These are phyloP conservation scores for Brassica balearica DNA, from an alignment of 441 rosid species.

Conservation along the genomic window DNA sequence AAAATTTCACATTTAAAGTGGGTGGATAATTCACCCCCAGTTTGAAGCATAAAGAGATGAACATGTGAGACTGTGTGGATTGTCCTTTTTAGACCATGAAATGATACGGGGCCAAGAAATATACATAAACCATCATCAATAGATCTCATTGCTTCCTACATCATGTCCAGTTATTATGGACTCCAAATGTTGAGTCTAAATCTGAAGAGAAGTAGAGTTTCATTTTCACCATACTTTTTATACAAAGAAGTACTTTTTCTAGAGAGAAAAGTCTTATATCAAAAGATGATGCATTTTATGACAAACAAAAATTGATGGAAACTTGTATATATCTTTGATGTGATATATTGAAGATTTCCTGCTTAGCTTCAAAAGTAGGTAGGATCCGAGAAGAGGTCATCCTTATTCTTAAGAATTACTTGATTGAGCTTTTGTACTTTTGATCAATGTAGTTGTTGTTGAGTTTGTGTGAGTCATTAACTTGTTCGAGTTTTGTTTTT, in stretches of 20 bases:
- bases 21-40: too few relatives aligned
- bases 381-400: not conserved
- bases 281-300: not conserved
- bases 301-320: not conserved
- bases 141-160: too few relatives aligned
- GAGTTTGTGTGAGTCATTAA: not conserved
- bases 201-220: too few relatives aligned
- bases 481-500: too few relatives aligned
- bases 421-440: not conserved
- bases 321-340: not conserved
- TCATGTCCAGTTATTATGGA: too few relatives aligned
- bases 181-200: too few relatives aligned
- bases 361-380: not conserved
- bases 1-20: too few relatives aligned
- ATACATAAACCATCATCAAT: too few relatives aligned
- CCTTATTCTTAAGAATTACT: not conserved
- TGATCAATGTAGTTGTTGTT: not conserved
- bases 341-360: not conserved
- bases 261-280: not conserved
- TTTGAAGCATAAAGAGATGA: too few relatives aligned
- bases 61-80: not conserved
- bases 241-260: not conserved
- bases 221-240: too few relatives aligned
- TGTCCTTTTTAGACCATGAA: too few relatives aligned
- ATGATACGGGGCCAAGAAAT: too few relatives aligned